phyloP scores from a whole-genome alignment of 352 stramenopile genomes.

The Phytophthora boehmeriae region DNA sequence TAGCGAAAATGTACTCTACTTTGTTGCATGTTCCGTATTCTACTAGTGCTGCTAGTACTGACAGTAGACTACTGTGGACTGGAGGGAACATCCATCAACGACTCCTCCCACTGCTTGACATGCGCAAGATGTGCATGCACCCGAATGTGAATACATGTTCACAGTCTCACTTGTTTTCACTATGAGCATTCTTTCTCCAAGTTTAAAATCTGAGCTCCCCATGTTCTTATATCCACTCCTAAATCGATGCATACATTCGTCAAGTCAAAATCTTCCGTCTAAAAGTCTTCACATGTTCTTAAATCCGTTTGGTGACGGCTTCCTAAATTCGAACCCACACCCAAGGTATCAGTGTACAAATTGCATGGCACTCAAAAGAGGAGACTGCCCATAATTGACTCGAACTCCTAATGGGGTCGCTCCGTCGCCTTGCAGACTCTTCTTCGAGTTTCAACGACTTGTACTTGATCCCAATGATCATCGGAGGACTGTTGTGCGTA shows the following conservation, averaged over 20 bases:
- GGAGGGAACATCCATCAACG: too few species aligned
- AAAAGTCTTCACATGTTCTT: too few species aligned
- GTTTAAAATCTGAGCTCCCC: too few species aligned
- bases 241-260: too few species aligned
- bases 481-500: slow-evolving; percentile 12
- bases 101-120: background rate
- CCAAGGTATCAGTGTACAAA: background rate
- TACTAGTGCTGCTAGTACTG: too few species aligned
- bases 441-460: slow-evolving; percentile 34
- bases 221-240: too few species aligned
- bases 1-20: background rate
- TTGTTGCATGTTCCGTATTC: too few species aligned
- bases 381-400: background rate
- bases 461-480: slow-evolving; percentile 40
- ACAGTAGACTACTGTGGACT: too few species aligned
- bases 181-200: too few species aligned
- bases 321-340: slow-evolving; percentile 2
- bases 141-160: background rate
- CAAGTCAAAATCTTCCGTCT: too few species aligned
- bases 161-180: too few species aligned
- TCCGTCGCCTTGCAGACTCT: slow-evolving; percentile 13
- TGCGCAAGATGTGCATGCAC: slow-evolving; percentile 16
- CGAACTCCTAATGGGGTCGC: slow-evolving; percentile 14
- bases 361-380: background rate
- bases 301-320: slow-evolving; percentile 3